A percentile compares a stretch with the other conserved stretches of the same genome.
phyloP scores from a whole-genome alignment of 2,329 filamentous ascomycete species.

The Fusarium subglutinans region DNA sequence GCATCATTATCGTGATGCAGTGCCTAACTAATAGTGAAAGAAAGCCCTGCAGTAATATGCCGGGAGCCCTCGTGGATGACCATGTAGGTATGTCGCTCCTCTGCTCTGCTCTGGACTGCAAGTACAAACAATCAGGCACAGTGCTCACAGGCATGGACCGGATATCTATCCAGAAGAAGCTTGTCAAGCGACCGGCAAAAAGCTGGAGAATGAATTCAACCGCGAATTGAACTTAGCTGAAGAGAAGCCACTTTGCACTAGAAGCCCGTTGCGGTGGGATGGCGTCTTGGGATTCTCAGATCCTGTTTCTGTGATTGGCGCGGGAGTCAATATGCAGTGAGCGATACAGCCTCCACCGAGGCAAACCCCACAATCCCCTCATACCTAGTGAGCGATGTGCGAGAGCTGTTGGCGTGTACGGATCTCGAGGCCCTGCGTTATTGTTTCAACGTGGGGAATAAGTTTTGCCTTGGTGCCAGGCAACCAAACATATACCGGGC shows the following conservation, averaged over 20 bases:
- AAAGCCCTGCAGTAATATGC: constrained; percentile 22
- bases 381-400: constrained; percentile 24
- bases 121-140: not conserved
- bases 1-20: not conserved
- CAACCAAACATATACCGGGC: constrained; percentile 42
- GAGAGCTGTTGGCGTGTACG: constrained; percentile 25
- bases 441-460: constrained; percentile 42
- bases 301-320: constrained; percentile 42
- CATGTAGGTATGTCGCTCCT: constrained; percentile 6
- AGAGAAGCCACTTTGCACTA: constrained; percentile 29
- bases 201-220: constrained; percentile 26
- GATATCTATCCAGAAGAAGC: constrained; percentile 29
- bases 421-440: constrained; percentile 32
- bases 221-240: constrained; percentile 31
- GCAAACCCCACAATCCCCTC: constrained; percentile 43
- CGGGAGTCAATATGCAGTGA: constrained; percentile 43
- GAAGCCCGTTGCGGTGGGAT: constrained; percentile 36
- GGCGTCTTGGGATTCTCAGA: constrained; percentile 29
- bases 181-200: constrained; percentile 30
- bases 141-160: not conserved
- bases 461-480: constrained; percentile 40
- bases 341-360: constrained; percentile 37
- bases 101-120: not conserved
- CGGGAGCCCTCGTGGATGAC: constrained; percentile 6
- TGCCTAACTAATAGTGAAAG: not conserved